A percentile compares a stretch with the other conserved stretches of the same genome.
Conservation (phyloP, 176 grass and related monocot genomes). For the Oryza punctata region DNA sequence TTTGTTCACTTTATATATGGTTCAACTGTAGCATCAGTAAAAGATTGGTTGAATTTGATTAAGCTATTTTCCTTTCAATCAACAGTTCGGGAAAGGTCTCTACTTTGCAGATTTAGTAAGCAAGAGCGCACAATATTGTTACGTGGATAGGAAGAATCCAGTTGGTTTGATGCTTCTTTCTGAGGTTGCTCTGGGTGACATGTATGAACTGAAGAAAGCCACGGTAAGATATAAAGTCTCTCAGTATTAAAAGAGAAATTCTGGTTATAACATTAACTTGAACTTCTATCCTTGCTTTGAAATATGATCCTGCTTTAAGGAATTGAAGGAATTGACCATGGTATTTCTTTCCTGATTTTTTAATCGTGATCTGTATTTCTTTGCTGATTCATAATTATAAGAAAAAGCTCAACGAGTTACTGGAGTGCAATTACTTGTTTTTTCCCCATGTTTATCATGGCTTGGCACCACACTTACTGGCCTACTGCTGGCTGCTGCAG, state of each 20-base stretch:
- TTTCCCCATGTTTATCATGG: background rate
- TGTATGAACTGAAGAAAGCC: conserved; percentile 85
- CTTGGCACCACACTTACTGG: conserved; percentile 12
- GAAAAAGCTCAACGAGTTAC: background rate
- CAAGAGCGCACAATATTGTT: conserved; percentile 97
- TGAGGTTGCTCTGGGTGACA: conserved; percentile 95
- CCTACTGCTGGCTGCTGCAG: conserved; percentile 45
- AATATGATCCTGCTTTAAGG: conserved; percentile 4
- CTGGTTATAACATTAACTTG: conserved; percentile 5
- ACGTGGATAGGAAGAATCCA: conserved; percentile 73
- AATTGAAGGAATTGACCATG: background rate
- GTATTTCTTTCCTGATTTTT: background rate
- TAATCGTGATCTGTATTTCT: background rate
- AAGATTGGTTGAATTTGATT: conserved; percentile 29
- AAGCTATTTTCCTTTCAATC: conserved; percentile 29
- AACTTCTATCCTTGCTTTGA: background rate
- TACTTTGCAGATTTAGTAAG: conserved; percentile 96
- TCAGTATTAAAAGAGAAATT: background rate
- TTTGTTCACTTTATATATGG: background rate
- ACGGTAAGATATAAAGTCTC: conserved; percentile 54
- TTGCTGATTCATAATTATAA: background rate
- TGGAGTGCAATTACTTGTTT: background rate
- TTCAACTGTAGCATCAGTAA: conserved; percentile 1
- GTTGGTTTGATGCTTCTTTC: conserved; percentile 94
- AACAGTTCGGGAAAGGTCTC: conserved; percentile 93